Evolutionary conservation across 2,329 filamentous ascomycete species (phyloP), one percentile per base, ranked within the genome.

Genomic region (Calonectria crousiana): DNA sequence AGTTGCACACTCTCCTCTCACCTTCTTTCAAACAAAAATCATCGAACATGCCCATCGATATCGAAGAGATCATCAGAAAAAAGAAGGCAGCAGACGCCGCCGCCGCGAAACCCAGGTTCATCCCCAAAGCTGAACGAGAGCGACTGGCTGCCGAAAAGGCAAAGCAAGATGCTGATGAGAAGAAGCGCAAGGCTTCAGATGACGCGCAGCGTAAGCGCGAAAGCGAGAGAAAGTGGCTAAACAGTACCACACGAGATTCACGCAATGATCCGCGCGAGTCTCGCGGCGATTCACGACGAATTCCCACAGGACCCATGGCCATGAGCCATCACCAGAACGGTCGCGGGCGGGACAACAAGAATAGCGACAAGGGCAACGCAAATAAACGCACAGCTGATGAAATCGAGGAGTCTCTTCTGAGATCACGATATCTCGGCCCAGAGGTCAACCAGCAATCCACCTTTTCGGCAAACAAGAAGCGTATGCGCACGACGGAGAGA

Each of bases 391-490:
- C 87, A 23, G 85, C 86, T 16, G 92, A 93, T 75, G 91, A 92
- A 62, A 91, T 94, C 13, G 95, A 97, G 82, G 93, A 93, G 13
- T 91, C 93, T 34, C 87, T 97, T 73, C 92, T 95, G 75, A 90
- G 94, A 74, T 92, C 95, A 78, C 90, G 95, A 75, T 99, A 99
- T 82, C 96, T 98, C 90, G 97, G 97, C 4, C 94, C 95, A 1
- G 95, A 98, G 77, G 92, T 94, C 67, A 97, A 97, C 77, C 91
- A 93, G 76, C 90, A 89, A 71, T 96, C 94, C 6, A 98, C 91
- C 47, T 98, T 98, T 82, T 98, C 95, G 0, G 96, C 96, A 1
- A 95, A 97, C 87, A 99, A 98, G 90, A 98, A 98, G 88, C 91
- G 96, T 71, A 94, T 95, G 87, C 91, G 96, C 75, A 98, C 95